Base-by-base conservation (phyloP, 192 early-diverging fungal genomes). In the Backusella parvicylindrica region DNA sequence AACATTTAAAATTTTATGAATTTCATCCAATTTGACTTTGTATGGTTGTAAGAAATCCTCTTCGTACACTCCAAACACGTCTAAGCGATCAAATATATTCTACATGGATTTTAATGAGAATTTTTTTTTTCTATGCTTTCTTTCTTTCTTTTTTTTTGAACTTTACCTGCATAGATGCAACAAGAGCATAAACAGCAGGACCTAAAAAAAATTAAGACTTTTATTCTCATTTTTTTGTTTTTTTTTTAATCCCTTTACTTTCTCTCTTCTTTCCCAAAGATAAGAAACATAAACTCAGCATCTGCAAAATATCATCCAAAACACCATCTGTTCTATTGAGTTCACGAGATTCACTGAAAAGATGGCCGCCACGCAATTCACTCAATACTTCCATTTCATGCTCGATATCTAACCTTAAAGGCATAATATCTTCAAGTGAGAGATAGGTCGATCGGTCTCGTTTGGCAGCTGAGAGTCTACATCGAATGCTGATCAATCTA, bases 191-290 rank as follows among this genome's bases (percentile, higher is more conserved):
- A 6, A 81, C 79, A 40, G 79, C 79, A 38, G 75, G 71, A n/a
- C 64, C 79, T 80, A 41, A 36, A n/a, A 16, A 40, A 11, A 30
- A 66, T 16, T 47, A 47, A 47, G 40, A 47, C 18, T 8, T 30
- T 47, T 32, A 28, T 11, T 47, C 7, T 7, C 13, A 6, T 41
- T 41, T 47, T 40, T 28, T 26, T 5, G 26, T 16, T 40, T 5
- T 41, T 37, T 28, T 41, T 26, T 16, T 30, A 30, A 68, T 9
- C 36, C 3, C 6, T 30, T 75, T 80, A 75, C 91, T 87, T 82
- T 94, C 92, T 70, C 88, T 87, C 74, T 86, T 92, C 72, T 92
- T 94, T 28, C 92, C 92, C 50, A 92, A 63, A 12, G 89, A 88
- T 80, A 94, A 79, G 74, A 91, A 94, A 75, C 91, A 91, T 72